phyloP scores from a whole-genome alignment of 1,139 yeast genomes.

The Saccharomycopsis hybrid region DNA sequence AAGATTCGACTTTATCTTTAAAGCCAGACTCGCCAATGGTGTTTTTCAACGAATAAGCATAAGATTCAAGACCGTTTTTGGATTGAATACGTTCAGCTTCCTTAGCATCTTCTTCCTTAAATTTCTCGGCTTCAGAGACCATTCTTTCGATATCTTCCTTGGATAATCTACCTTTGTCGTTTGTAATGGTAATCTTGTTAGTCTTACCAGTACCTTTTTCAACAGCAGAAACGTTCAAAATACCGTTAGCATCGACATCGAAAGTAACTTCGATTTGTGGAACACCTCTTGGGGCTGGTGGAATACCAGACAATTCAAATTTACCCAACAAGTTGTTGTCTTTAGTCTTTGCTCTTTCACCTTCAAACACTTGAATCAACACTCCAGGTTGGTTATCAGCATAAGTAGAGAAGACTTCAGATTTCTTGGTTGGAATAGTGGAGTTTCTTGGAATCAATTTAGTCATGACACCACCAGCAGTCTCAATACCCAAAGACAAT shows the following conservation, averaged over 20 bases:
- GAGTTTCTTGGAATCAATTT: slow-evolving; percentile 95
- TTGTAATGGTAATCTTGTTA: slow-evolving; percentile 88
- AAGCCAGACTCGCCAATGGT: slow-evolving; percentile 61
- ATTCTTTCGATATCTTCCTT: slow-evolving; percentile 87
- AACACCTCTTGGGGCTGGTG: slow-evolving; percentile 98
- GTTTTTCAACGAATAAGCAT: slow-evolving; percentile 78
- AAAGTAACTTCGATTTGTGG: slow-evolving; percentile 96
- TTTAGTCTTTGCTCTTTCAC: slow-evolving; percentile 94
- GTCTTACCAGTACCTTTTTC: slow-evolving; percentile 98
- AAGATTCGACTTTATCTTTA: slow-evolving; percentile 77
- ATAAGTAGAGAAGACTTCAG: slow-evolving; percentile 93
- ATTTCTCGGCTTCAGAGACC: slow-evolving; percentile 92
- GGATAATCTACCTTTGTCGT: slow-evolving; percentile 94
- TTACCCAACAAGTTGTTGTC: slow-evolving; percentile 94
- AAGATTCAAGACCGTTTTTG: slow-evolving; percentile 82
- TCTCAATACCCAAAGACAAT: slow-evolving; percentile 91
- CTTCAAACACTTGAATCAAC: slow-evolving; percentile 91
- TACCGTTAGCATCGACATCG: slow-evolving; percentile 92
- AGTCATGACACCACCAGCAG: slow-evolving; percentile 97
- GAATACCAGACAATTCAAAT: slow-evolving; percentile 91
- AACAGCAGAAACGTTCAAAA: slow-evolving; percentile 85
- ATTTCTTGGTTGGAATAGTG: slow-evolving; percentile 93
- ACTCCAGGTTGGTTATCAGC: slow-evolving; percentile 98
- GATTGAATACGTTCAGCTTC: slow-evolving; percentile 76
- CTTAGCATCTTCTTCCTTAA: slow-evolving; percentile 79